Evolutionary conservation across 2,329 filamentous ascomycete genomes (phyloP), one percentile per base, ranked within the genome.

Genomic region (Aspergillus pseudotamarii): DNA sequence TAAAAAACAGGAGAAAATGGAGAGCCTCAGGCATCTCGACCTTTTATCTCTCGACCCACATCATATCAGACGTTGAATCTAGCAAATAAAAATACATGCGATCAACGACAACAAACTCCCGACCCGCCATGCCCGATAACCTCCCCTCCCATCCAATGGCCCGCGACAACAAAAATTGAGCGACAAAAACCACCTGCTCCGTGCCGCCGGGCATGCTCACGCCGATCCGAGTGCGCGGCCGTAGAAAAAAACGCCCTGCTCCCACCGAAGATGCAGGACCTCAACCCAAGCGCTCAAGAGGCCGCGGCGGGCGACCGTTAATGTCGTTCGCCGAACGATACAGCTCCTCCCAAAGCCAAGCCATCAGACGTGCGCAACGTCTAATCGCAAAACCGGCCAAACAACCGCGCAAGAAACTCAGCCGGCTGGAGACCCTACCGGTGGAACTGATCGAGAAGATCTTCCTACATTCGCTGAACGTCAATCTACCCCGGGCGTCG

Each of bases 361-460:
- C 59, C 23, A 43, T 43, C 55, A 68, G 68, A 51, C 63, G 65
- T 28, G 53, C 64, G 10, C 68, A 65, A n/a, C 59, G 65, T 3
- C 57, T 64, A 36, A 30, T 60, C 30, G 59, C 65, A 23, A 60
- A 58, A 32, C 48, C 58, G 3, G 36, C 54, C 5, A 64, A 59
- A 36, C 46, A 59, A 36, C 43, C 55, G 16, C 61, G 59, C 36
- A 68, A 57, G 30, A 56, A 53, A 14, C 63, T 76, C 4, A 78
- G 78, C 3, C 61, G 64, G 11, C 71, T 86, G 14, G 83, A 86
- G 67, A 61, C 66, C 5, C 74, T 86, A 0, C 84, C 84, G 0
- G 70, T 78, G 3, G 84, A 86, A 69, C 70, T 86, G 14, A 75
- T 86, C n/a, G 81, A 86, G 66, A 75, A 78, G 46, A 84, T 86